phyloP scores from a whole-genome alignment of 345 rosid species.

The Abelmoschus esculentus region DNA sequence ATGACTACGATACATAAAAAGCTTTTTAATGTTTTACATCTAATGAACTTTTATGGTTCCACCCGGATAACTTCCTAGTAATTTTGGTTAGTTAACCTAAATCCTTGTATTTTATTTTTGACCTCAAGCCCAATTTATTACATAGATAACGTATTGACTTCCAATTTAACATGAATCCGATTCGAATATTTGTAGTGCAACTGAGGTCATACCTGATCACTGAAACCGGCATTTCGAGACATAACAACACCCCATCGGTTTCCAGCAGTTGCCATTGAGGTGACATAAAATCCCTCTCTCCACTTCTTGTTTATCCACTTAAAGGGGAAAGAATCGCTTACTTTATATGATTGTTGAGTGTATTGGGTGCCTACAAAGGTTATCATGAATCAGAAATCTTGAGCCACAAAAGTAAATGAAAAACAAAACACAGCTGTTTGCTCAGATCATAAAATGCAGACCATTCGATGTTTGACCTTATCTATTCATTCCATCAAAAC shows the following conservation, averaged over 20 bases:
- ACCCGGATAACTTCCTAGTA: neutral
- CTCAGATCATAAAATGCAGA: neutral
- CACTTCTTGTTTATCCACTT: conserved; percentile 99
- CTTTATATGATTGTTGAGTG: conserved; percentile 93
- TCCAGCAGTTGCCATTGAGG: conserved; percentile 97
- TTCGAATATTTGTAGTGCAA: neutral
- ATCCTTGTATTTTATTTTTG: too few species aligned
- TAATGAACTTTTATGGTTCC: neutral
- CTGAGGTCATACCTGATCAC: conserved; percentile 59
- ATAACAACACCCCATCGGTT: conserved; percentile 95
- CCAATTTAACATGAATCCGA: neutral
- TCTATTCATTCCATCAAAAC: neutral
- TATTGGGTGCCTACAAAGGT: conserved; percentile 65
- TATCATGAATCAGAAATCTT: conserved; percentile 2
- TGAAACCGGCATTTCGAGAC: conserved; percentile 97
- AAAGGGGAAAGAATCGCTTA: conserved; percentile 89
- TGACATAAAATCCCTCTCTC: conserved; percentile 98
- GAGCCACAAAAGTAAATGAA: neutral
- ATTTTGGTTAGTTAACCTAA: too few species aligned
- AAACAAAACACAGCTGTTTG: neutral
- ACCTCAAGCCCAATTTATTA: too few species aligned
- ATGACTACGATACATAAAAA: neutral
- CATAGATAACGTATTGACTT: too few species aligned
- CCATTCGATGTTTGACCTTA: neutral
- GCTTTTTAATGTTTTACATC: neutral